These are phyloP conservation scores for Colletotrichum musicola DNA, from an alignment of 2,329 filamentous ascomycete genomes.

Conservation along the genomic window DNA sequence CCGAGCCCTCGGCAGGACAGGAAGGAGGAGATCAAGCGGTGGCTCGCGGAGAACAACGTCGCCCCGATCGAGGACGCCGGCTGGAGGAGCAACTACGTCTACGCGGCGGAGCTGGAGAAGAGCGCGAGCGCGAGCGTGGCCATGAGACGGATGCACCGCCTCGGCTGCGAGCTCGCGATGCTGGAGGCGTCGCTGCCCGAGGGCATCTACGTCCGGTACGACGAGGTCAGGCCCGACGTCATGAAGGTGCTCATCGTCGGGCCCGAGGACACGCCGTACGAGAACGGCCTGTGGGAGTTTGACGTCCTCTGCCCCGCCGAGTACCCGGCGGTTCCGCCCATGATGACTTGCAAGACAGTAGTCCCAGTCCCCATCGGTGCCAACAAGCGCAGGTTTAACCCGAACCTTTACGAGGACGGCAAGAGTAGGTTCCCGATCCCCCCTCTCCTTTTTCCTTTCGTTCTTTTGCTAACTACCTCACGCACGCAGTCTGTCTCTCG, in stretches of 20 bases:
- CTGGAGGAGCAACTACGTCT: conserved; percentile 2
- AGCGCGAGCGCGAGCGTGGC: not conserved
- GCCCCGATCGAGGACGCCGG: not conserved
- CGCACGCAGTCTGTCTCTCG: conserved; percentile 59
- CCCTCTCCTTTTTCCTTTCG: conserved; percentile 42
- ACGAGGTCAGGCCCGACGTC: conserved; percentile 58
- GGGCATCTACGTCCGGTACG: conserved; percentile 64
- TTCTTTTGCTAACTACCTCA: not conserved
- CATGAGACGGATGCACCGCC: conserved; percentile 57
- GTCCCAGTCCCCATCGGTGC: conserved; percentile 53
- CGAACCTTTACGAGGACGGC: conserved; percentile 63
- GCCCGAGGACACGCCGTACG: conserved; percentile 64
- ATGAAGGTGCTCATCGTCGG: conserved; percentile 65
- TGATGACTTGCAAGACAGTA: conserved; percentile 47
- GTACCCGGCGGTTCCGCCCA: conserved; percentile 58
- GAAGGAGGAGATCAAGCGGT: not conserved
- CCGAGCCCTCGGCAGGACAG: not conserved
- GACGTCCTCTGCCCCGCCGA: conserved; percentile 58
- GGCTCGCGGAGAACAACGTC: not conserved
- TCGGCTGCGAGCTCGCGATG: conserved; percentile 59
- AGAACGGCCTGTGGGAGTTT: conserved; percentile 67
- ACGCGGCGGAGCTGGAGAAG: not conserved
- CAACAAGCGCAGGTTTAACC: conserved; percentile 51
- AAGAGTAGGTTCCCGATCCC: conserved; percentile 44
- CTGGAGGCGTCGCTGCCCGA: conserved; percentile 61